Evolutionary conservation across 202 grass and related monocot species (phyloP), one percentile per base, ranked within the genome.

Genomic region (Hordeum pubiflorum): DNA sequence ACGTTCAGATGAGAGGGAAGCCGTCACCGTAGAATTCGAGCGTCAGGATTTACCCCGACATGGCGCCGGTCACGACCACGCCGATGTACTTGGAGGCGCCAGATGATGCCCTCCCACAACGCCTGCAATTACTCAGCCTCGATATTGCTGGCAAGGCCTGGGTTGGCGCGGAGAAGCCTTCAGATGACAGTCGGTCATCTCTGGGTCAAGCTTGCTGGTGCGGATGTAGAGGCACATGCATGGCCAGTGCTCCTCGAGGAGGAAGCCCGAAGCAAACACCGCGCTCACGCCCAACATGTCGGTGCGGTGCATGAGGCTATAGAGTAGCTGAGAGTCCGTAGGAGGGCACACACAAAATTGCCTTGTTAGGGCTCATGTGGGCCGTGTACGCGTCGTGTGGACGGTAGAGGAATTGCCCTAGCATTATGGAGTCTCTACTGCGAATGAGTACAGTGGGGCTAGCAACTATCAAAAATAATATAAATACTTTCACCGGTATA

Each of bases 81-180:
- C 86, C 80, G 59, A 84, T 80, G 63, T 87, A 90, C 68, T 87
- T 84, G 21, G 88, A 90, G 67, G 9, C 84, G 61, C 18, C 9
- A 62, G 29, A 90, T 87, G 50, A 90, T 90, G 33, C 84, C 76
- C 64, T 90, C 75, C 88, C 84, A 90, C 11, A 84, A 87, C 20
- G 20, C 13, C 80, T 66, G 77, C 43, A 68, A 55, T 32, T 75
- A 90, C 76, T 87, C 80, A 2, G 23, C 56, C 69, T 87, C 76
- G 12, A 90, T 87, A 12, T 37, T 1, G 84, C 31, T 15, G 10
- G 76, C 69, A 63, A 86, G 73, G 10, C 60, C 62, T 6, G 54
- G 58, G 75, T 87, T 54, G 4, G 88, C 63, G 6, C 31, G 69
- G 26, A 90, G 88, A 7, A 86, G 60, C 26, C 62, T 34, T 17